Base-by-base conservation (phyloP, 2,329 filamentous ascomycete genomes). In the Claviceps africana region DNA sequence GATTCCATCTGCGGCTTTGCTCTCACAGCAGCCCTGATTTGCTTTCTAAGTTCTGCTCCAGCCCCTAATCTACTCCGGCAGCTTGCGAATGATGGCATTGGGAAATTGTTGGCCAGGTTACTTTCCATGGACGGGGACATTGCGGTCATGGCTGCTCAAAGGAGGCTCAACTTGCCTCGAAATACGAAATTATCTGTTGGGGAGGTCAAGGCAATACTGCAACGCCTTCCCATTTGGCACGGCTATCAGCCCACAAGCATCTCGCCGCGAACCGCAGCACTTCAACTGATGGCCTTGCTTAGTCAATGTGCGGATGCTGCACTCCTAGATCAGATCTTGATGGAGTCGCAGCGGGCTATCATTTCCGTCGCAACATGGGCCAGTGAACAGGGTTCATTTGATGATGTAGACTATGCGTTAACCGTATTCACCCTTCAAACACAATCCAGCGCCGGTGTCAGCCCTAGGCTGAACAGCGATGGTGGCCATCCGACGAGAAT, bases 141-240 rank as follows among this genome's bases (percentile, higher is more conserved):
- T 28, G 66, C 67, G n/a, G 67, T 68, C 19, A 65, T 88, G n/a
- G 76, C 77, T 0, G 78, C 76, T 55, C 82, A 86, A 39, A 78
- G 82, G 33, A 78, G 78, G 56, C 79, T 70, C 53, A 89, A 88
- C 57, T 73, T 90, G 62, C 83, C 87, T 0, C 83, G 77, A 60
- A 73, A 79, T 31, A 78, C 77, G 11, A 81, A 82, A 58, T 70
- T 68, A 17, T 72, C 78, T 0, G 62, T 90, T 8, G 58, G 66
- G 8, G 70, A 73, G 0, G 71, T 88, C 43, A 79, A 81, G 53
- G 64, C 67, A 1, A 65, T 70, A 3, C 60, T 88, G 3, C 64
- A 75, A 47, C 67, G 73, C 25, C 70, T 80, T 37, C 64, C 73
- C 0, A 66, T 85, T 1, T 91, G 85, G 85, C 73, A 76, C 44